Base-by-base conservation (phyloP, 208 protist species). In the Trypanosoma scelopori region DNA sequence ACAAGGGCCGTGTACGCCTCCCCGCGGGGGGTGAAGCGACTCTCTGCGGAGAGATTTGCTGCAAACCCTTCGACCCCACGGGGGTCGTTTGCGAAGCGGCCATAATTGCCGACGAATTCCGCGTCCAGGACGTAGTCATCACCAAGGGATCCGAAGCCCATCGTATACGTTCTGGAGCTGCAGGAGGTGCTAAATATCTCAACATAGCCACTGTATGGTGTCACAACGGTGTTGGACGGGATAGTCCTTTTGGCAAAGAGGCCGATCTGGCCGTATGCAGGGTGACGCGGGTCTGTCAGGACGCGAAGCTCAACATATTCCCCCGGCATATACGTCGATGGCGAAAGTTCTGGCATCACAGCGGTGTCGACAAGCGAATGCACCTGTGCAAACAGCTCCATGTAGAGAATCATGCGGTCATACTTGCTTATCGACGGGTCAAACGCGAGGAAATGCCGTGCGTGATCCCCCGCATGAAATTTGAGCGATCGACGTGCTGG, bases 81-180 rank as follows among this genome's bases (percentile, higher is more conserved):
- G 16, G 91, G 91, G 59, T 96, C 91, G 59, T 96, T 96, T 12
- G 91, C 91, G 59, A 91, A 96, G 43, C 91, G 91, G 43, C 82
- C 91, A 59, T 88, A 90, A 69, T 94, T 94, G 41, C 91, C 91
- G 1, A 78, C 77, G 65, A 96, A 96, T 78, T 96, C 87, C 23
- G 91, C 91, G 58, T 96, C 91, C 18, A 96, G 68, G 0, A 80
- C 91, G 66, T 86, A 91, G 64, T 96, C 91, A 63, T 93, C 87
- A 11, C 78, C 76, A 48, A 84, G 62, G 41, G 69, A 78, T 42
- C 91, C 91, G 57, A 90, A 96, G 13, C 91, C 87, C 91, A 96
- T 96, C 11, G 87, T 93, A 73, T 96, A 96, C 15, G 87, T 93
- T 48, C 87, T 84, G 1, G 86, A 93, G 64, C 85, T 96, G 56